A percentile compares a stretch with the other conserved stretches of the same genome.
phyloP scores from a whole-genome alignment of 1,284 basidiomycete genomes.

The Cerioporus squamosus region DNA sequence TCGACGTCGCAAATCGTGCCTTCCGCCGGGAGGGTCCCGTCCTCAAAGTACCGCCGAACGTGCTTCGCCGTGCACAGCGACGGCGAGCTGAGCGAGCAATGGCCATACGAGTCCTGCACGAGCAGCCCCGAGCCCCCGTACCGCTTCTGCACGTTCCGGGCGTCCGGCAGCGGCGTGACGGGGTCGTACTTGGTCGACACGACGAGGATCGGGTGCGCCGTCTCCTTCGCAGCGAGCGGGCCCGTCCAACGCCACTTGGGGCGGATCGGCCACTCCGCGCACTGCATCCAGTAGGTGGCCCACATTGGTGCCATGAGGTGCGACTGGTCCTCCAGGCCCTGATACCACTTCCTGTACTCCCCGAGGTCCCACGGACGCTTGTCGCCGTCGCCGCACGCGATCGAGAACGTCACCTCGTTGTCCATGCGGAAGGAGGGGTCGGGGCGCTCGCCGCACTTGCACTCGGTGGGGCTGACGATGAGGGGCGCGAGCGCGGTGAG shows the following conservation, averaged over 20 bases:
- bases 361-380: constrained; percentile 26
- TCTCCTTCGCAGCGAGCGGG: constrained; percentile 21
- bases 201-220: constrained; percentile 34
- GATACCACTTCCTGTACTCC: constrained; percentile 21
- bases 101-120: constrained; percentile 35
- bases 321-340: constrained; percentile 37
- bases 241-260: constrained; percentile 23
- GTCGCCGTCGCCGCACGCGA: constrained; percentile 47
- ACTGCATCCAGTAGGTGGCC: constrained; percentile 15
- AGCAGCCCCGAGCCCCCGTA: constrained; percentile 24
- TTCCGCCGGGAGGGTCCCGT: constrained; percentile 44
- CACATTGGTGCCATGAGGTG: constrained; percentile 33
- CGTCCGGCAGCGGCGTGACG: constrained; percentile 23
- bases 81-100: constrained; percentile 44
- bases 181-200: constrained; percentile 25
- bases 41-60: constrained; percentile 45
- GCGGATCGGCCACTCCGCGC: constrained; percentile 20
- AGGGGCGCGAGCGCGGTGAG: constrained; percentile 32
- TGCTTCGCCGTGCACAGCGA: constrained; percentile 48
- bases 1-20: constrained; percentile 43
- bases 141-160: constrained; percentile 17
- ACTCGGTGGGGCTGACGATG: constrained; percentile 22
- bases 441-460: constrained; percentile 36
- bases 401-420: constrained; percentile 35
- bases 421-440: constrained; percentile 14